phyloP scores from a whole-genome alignment of 305 asterid species.

The Fraxinus latifolia region DNA sequence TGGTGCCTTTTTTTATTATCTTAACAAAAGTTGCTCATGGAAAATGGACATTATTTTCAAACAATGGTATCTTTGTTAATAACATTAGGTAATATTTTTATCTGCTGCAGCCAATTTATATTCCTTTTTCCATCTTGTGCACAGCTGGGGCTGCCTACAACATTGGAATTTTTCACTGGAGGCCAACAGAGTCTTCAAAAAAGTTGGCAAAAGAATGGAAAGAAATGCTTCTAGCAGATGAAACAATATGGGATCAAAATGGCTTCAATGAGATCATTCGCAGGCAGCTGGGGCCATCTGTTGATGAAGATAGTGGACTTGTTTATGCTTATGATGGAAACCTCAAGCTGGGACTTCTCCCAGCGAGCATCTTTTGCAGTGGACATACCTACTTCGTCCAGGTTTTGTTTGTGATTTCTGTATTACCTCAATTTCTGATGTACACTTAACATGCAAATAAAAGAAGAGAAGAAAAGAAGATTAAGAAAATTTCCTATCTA shows the following conservation, averaged over 20 bases:
- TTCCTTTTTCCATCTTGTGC: conserved; percentile 15
- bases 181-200: conserved; percentile 76
- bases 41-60: background rate
- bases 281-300: conserved; percentile 88
- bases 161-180: conserved; percentile 97
- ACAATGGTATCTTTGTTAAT: background rate
- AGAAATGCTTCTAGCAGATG: conserved; percentile 77
- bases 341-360: conserved; percentile 92
- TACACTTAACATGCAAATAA: background rate
- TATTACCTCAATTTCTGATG: background rate
- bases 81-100: conserved; percentile 7
- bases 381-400: conserved; percentile 99
- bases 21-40: background rate
- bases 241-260: conserved; percentile 91
- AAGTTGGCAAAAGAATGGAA: conserved; percentile 93
- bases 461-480: conserved; percentile 1
- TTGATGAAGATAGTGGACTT: conserved; percentile 94
- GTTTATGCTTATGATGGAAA: conserved; percentile 94
- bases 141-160: conserved; percentile 86
- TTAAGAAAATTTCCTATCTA: conserved; percentile 8
- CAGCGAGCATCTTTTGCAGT: conserved; percentile 95
- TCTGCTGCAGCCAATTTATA: background rate
- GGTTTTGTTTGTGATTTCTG: conserved; percentile 42
- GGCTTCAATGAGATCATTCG: conserved; percentile 84
- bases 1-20: background rate